Evolutionary conservation across 495 filamentous ascomycete genomes (phyloP).

Genomic region (Melanomma pulvis-pyrius): DNA sequence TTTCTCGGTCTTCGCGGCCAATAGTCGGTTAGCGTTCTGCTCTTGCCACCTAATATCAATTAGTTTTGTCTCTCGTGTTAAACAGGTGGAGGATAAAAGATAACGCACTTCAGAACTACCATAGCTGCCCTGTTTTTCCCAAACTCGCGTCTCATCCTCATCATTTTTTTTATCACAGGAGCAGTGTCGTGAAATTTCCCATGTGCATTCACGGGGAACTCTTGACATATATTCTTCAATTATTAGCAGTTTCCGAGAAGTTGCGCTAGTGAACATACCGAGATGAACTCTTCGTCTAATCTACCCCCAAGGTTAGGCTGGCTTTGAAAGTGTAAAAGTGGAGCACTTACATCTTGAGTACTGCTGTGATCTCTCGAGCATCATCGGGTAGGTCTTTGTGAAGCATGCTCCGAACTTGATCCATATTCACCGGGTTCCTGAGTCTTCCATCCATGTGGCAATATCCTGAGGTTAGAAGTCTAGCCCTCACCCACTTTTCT

Average conservation of each 20-base stretch:
- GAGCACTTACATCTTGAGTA: not conserved
- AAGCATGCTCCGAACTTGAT: not conserved
- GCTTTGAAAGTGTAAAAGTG: not conserved
- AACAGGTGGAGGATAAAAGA: not conserved
- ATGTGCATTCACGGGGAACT: not conserved
- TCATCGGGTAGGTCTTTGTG: not conserved
- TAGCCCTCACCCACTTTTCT: not conserved
- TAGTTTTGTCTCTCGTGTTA: not conserved
- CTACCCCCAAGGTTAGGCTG: not conserved
- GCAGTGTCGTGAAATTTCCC: not conserved
- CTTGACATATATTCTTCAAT: not conserved
- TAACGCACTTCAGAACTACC: not conserved
- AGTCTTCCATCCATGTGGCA: not conserved
- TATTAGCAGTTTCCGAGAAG: not conserved
- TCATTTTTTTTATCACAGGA: not conserved
- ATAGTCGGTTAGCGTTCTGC: not conserved
- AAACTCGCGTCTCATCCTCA: not conserved
- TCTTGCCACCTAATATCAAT: not conserved
- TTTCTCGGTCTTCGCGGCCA: not conserved
- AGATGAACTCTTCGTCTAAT: not conserved
- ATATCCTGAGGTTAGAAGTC: not conserved
- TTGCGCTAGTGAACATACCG: not conserved
- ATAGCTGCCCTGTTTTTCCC: not conserved
- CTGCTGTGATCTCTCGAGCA: not conserved
- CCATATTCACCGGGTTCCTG: not conserved